Evolutionary conservation across 176 grass and related monocot species (phyloP).

Genomic region (Zoysia japonica): DNA sequence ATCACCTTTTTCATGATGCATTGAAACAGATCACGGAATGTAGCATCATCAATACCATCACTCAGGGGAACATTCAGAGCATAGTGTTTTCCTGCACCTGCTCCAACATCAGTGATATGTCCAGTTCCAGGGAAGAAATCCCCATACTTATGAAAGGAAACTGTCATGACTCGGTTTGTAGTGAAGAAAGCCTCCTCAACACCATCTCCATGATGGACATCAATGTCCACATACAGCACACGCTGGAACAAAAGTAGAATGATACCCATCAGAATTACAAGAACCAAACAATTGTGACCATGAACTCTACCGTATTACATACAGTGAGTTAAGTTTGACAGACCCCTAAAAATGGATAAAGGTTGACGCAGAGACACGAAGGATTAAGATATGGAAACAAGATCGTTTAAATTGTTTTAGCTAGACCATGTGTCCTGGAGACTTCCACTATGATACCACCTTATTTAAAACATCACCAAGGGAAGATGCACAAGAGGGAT

Average conservation of each 20-base stretch:
- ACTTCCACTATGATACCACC: not conserved
- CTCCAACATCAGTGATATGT: constrained; percentile 69
- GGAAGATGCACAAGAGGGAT: not conserved
- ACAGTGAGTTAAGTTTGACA: not conserved
- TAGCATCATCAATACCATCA: constrained; percentile 88
- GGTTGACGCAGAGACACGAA: not conserved
- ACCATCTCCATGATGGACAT: constrained; percentile 96
- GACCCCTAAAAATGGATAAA: not conserved
- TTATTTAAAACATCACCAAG: constrained; percentile 11
- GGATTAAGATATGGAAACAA: not conserved
- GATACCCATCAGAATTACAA: constrained; percentile 27
- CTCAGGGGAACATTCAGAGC: constrained; percentile 83
- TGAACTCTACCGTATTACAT: constrained; percentile 15
- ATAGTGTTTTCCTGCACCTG: constrained; percentile 72
- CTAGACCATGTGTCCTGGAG: not conserved
- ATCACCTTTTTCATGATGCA: constrained; percentile 78
- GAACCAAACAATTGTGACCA: constrained; percentile 14
- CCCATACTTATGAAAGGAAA: constrained; percentile 96
- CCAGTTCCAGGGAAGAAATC: constrained; percentile 94
- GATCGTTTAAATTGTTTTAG: not conserved
- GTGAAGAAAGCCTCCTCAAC: constrained; percentile 97
- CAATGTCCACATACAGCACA: constrained; percentile 94
- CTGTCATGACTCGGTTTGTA: constrained; percentile 86
- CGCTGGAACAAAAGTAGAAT: constrained; percentile 59
- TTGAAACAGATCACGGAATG: constrained; percentile 70